Conservation (phyloP, 129 eudicot species). For the Oenanthe sinensis region DNA sequence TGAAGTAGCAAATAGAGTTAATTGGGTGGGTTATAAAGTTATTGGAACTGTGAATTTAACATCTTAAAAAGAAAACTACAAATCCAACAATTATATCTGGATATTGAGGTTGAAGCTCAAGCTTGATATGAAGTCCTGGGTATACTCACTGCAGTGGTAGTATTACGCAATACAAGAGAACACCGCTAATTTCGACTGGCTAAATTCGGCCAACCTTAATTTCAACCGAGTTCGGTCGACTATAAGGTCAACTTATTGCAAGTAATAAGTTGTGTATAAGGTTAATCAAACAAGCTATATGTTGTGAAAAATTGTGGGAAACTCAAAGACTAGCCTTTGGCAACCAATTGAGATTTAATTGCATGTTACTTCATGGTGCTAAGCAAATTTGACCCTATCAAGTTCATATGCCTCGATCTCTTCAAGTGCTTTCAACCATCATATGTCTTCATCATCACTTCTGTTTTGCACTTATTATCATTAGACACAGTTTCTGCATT, state of each 20-base stretch:
- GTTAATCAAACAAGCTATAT: neutral
- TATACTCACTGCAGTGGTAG: neutral
- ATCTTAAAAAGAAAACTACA: neutral
- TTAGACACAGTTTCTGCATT: neutral
- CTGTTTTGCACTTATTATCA: neutral
- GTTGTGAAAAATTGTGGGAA: neutral
- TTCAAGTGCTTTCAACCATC: neutral
- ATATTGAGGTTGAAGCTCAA: neutral
- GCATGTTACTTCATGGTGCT: neutral
- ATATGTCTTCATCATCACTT: neutral
- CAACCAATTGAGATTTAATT: neutral
- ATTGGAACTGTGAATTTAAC: neutral
- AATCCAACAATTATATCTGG: neutral
- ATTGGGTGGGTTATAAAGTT: neutral
- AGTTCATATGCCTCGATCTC: neutral
- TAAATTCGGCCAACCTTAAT: no score
- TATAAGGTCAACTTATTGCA: neutral
- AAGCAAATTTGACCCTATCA: neutral
- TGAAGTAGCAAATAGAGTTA: neutral
- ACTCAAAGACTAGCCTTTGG: neutral
- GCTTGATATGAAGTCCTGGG: neutral
- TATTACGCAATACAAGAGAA: no score
- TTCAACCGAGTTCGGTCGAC: no score
- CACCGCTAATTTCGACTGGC: no score
- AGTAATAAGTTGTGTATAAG: neutral